phyloP scores from a whole-genome alignment of 179 eudicot species.

The Drosera spatulata region DNA sequence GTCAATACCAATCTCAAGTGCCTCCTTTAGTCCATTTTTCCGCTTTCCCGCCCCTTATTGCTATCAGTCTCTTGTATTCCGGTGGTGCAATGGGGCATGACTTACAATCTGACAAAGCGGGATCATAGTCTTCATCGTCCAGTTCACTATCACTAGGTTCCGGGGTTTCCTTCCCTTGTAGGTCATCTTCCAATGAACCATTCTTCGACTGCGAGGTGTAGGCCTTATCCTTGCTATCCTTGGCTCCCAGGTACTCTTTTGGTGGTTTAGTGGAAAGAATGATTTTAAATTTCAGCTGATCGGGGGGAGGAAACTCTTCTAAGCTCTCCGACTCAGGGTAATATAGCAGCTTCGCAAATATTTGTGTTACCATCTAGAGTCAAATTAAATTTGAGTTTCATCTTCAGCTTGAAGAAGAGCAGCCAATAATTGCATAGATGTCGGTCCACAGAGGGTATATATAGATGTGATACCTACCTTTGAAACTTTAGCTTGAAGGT shows the following conservation, averaged over 20 bases:
- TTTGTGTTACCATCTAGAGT: constrained; percentile 62
- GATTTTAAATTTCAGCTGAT: constrained; percentile 38
- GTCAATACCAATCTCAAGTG: constrained; percentile 56
- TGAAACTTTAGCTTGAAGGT: constrained; percentile 72
- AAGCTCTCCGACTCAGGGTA: constrained; percentile 48
- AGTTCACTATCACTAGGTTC: constrained; percentile 26
- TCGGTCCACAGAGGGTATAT: too few species aligned
- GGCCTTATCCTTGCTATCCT: constrained; percentile 27
- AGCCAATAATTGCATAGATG: too few species aligned
- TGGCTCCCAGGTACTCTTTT: constrained; percentile 53
- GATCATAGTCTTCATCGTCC: constrained; percentile 35
- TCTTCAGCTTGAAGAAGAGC: too few species aligned
- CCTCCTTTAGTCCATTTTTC: constrained; percentile 67
- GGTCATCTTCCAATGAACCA: constrained; percentile 38
- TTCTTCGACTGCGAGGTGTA: constrained; percentile 23
- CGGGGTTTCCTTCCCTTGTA: constrained; percentile 53
- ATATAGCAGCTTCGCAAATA: constrained; percentile 67
- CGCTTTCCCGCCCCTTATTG: constrained; percentile 95
- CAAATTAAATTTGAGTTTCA: too few species aligned
- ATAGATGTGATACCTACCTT: too few species aligned
- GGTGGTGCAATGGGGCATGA: constrained; percentile 39
- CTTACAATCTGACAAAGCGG: constrained; percentile 11
- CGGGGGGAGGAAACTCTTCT: constrained; percentile 77
- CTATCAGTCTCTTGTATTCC: constrained; percentile 67
- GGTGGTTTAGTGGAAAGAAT: constrained; percentile 96